Base-by-base conservation (phyloP, 73 alveolate species). In the Uronychia binucleata region DNA sequence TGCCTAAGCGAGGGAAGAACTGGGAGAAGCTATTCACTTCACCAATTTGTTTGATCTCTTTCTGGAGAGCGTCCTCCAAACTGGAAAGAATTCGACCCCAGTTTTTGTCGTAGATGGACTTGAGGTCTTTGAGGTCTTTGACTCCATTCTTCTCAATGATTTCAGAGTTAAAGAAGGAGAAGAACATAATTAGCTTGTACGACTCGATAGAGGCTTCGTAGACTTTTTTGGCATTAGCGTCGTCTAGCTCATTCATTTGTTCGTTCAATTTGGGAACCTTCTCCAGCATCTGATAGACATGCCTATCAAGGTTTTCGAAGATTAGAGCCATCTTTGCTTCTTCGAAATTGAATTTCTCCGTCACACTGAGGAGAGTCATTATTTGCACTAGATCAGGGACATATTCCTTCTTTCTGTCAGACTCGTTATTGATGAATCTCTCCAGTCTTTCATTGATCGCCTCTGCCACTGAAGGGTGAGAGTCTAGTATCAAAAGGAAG, bases 341-440 rank as follows among this genome's bases (percentile, higher is more conserved):
- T 67, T 87, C 97, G 77, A 95, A 87, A 74, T 83, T 92, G 77
- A 75, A 87, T 8, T 88, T 91, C 46, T 89, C 96, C 30, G 98
- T 86, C 0, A 93, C 95, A 75, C 92, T 33, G 25, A 97, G 80
- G 87, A 89, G 85, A 31, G 94, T 95, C 88, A 96, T 86, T 59
- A 97, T 80, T 78, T 93, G 96, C 28, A 98, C 99, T 58, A 97
- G 80, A 82, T 96, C 95, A 29, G 99, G 98, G 13, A 98, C 92
- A 76, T 57, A 34, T 26, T 92, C 97, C 85, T 96, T 95, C 0
- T 82, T 79, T 89, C 99, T 96, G 78, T 83, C 57, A 32, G 91
- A 92, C 34, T 97, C 98, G 91, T 96, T 88, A 57, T 93, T 89
- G n/a, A 96, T 97, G 85, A 97, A 97, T 57, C 90, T 93, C 58